Evolutionary conservation across 2,329 filamentous ascomycete genomes (phyloP), one percentile per base, ranked within the genome.

Genomic region (Cyphellophora attinorum): DNA sequence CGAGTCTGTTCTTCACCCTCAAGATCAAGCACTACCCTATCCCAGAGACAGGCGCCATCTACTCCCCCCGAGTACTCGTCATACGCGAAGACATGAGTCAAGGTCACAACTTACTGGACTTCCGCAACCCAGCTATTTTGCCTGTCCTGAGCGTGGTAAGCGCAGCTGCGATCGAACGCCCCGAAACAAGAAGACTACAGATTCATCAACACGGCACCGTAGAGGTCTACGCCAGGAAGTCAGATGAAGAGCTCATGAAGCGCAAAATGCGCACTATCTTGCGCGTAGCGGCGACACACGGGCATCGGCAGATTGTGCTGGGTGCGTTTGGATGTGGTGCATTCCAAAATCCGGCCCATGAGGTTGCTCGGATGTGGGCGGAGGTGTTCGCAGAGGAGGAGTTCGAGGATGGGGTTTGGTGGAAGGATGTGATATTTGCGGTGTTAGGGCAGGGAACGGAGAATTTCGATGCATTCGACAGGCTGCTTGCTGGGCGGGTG

Each of bases 301-400:
- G 63, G 2, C 76, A 81, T 47, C 60, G 66, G 14, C 61, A 68
- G 44, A 55, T 85, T 6, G 72, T 85, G 4, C 61, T 85, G 2
- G 79, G 80, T 0, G 79, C 80, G 0, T 51, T 85, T 32, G 80
- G 80, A 0, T 85, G 79, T 46, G 80, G 79, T 3, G 76, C 70
- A 1, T 82, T 81, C 51, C 47, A 46, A 1, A 81, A 83, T 51
- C 80, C 80, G 6, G 64, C 65, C 0, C 55, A 60, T 19, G 74
- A 76, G 41, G 72, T 84, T n/a, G 77, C 73, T 2, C 39, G 58
- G 19, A 77, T 76, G 45, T 85, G 78, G 67, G 51, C 61, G 17
- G 68, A 76, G 47, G 75, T 81, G 19, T 57, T 83, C 35, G 38
- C 50, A 18, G 76, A 83, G 50, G 23, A 41, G 0, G 78, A 84